Evolutionary conservation across 805 yeast species (phyloP), one percentile per base, ranked within the genome.

Genomic region (Yamadazyma paraphyllophila): DNA sequence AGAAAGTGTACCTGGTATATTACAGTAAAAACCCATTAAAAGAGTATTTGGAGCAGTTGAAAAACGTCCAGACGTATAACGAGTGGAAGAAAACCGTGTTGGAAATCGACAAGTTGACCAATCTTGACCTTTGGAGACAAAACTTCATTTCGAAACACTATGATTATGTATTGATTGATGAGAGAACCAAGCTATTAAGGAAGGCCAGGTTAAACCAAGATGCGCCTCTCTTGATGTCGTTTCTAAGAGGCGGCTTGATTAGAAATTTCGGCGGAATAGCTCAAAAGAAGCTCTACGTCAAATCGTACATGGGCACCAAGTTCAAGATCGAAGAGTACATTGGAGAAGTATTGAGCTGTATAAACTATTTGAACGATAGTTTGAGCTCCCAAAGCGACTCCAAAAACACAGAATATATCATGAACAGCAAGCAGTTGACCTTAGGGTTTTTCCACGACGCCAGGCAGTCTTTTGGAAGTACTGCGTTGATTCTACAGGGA

Each of bases 211-310:
- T 73, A 24, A 69, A 71, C 7, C 74, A 74, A 11, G 88, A 90
- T 60, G 69, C 81, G 1, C 73, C 72, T 15, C 66, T 72, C 29
- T 68, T 90, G 14, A 75, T 85, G 66, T 81, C 85, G 15, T 67
- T 85, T 32, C 74, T 92, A 38, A 68, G 96, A 34, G 85, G 96
- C 0, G 96, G 97, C 0, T 76, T 90, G 57, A 69, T 94, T 30
- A 69, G 99, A 34, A 94, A 94, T 60, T 87, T 92, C 68, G 98
- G 96, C 6, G 95, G 96, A 0, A 88, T 94, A 4, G 78, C 95
- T 1, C 87, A 85, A 53, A 82, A 84, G 51, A 77, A 83, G 44
- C 68, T 94, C 37, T 92, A 87, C 69, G 85, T 85, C 44, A 82
- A 89, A 46, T 80, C 96, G 0, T 85, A 88, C 55, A 73, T 86